Conservation (phyloP, 768 basidiomycete genomes). For the Albatrellus ellisii region DNA sequence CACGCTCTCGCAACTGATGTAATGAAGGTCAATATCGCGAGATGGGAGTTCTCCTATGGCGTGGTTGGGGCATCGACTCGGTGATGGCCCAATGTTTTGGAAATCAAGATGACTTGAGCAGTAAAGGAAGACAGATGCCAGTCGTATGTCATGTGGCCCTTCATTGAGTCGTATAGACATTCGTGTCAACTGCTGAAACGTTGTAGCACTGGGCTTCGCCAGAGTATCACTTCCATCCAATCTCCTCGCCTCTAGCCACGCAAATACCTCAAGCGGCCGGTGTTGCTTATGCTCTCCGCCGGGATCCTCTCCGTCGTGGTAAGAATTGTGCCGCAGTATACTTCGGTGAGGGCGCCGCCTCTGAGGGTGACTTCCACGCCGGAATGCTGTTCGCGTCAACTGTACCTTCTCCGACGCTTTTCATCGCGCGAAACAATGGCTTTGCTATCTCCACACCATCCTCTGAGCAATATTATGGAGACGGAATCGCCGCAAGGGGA, state of each 20-base stretch:
- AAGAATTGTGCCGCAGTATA: slow-evolving; percentile 77
- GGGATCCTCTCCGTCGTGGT: slow-evolving; percentile 52
- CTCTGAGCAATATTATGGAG: slow-evolving; percentile 81
- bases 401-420: slow-evolving; percentile 60
- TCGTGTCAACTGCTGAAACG: too few relatives aligned
- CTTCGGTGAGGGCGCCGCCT: slow-evolving; percentile 91
- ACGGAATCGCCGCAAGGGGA: slow-evolving; percentile 85
- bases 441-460: slow-evolving; percentile 93
- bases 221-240: slow-evolving; percentile 81
- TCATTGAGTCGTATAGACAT: slow-evolving; percentile 1
- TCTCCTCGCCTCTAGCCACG: slow-evolving; percentile 86
- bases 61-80: slow-evolving; percentile 67
- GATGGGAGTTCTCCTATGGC: slow-evolving; percentile 83
- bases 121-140: slow-evolving; percentile 90
- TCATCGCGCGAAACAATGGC: slow-evolving; percentile 73
- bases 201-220: slow-evolving; percentile 78
- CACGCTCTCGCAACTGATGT: slow-evolving; percentile 2
- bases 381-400: slow-evolving; percentile 74
- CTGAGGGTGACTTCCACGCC: slow-evolving; percentile 93
- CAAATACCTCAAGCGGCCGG: slow-evolving; percentile 95
- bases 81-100: slow-evolving; percentile 91
- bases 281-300: slow-evolving; percentile 78
- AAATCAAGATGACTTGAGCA: slow-evolving; percentile 63
- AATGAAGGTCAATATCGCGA: slow-evolving; percentile 78
- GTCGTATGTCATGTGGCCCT: slow-evolving; percentile 39